Percentiles rank a stretch among this genome's conserved stretches.
These are phyloP conservation scores for Xylaria sp. DNA, from an alignment of 2,329 filamentous ascomycete genomes.

Conservation along the genomic window DNA sequence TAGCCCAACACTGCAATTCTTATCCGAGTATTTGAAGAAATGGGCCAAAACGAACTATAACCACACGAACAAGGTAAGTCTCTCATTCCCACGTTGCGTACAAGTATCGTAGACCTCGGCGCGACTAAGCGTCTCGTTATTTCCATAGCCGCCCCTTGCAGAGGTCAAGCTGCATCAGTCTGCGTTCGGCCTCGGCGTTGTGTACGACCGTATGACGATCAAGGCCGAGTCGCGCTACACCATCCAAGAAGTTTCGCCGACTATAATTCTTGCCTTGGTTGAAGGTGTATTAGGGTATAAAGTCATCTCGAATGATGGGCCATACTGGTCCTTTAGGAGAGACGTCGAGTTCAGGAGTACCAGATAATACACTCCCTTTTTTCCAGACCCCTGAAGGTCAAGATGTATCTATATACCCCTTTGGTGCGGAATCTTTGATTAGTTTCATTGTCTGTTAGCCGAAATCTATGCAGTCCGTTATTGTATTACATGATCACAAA, in stretches of 20 bases:
- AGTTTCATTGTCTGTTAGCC: too few species aligned
- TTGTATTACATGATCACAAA: too few species aligned
- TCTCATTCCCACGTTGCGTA: not conserved
- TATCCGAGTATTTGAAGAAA: constrained; percentile 59
- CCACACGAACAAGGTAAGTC: constrained; percentile 42
- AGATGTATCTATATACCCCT: too few species aligned
- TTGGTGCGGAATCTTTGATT: too few species aligned
- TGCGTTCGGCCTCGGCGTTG: constrained; percentile 57
- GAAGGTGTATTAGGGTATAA: constrained; percentile 61
- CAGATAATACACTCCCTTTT: constrained; percentile 10
- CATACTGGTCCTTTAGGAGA: constrained; percentile 48
- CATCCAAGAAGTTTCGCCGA: constrained; percentile 53
- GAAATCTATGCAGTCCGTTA: too few species aligned
- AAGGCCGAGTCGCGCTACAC: constrained; percentile 50
- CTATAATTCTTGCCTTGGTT: constrained; percentile 58
- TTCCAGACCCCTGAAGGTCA: too few species aligned
- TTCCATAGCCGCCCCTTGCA: constrained; percentile 56
- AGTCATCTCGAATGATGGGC: constrained; percentile 43
- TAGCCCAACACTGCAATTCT: constrained; percentile 56
- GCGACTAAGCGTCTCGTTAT: not conserved
- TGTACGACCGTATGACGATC: constrained; percentile 58
- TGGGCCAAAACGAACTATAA: constrained; percentile 60
- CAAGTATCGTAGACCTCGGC: not conserved
- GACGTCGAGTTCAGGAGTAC: constrained; percentile 47
- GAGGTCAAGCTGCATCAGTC: constrained; percentile 57